Base-by-base conservation (phyloP, 805 yeast genomes). In the Monosporozyma solicola region DNA sequence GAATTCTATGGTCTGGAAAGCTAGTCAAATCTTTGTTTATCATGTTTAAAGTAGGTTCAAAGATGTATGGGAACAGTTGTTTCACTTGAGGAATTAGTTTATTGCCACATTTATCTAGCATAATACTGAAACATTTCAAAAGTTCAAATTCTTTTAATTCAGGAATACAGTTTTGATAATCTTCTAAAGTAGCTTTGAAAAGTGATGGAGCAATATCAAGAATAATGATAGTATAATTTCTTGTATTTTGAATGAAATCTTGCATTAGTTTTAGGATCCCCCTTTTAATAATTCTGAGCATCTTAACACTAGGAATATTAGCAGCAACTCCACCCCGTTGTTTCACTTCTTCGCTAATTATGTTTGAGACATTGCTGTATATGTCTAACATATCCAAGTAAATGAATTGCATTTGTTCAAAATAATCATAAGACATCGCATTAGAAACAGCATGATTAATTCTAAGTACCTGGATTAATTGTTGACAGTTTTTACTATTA, bases 131-230 rank as follows among this genome's bases (percentile, higher is more conserved):
- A 77, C 97, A 90, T 70, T 87, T 87, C 69, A 94, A 77, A 5
- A 94, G 97, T 71, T 94, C 99, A 7, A 95, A 95, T 71, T 94
- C 98, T 66, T 97, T 84, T 9, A 96, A 95, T 70, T 87, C 95
- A 5, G 97, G 94, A 22, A 87, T 92, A 62, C 85, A 85, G 7
- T 80, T 71, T 59, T 79, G 82, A 72, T 94, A 94, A 69, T 94
- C 98, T 52, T 84, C 90, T 58, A 94, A 77, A 11, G 87, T 87
- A 0, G 96, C 85, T 33, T 76, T 76, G 55, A 94, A 79, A 62
- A 92, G 73, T 31, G 94, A 92, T 55, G 86, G 86, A 3, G 89
- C 81, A 58, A 94, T 76, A 57, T 84, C 86, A 45, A 81, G 74
- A 29, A 85, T 94, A 51, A 90, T 83, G 60, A 86, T 88, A 54